A percentile compares a stretch with the other conserved stretches of the same genome.
phyloP scores from a whole-genome alignment of 495 filamentous ascomycete species.

The Hapsidospora chrysogenum region DNA sequence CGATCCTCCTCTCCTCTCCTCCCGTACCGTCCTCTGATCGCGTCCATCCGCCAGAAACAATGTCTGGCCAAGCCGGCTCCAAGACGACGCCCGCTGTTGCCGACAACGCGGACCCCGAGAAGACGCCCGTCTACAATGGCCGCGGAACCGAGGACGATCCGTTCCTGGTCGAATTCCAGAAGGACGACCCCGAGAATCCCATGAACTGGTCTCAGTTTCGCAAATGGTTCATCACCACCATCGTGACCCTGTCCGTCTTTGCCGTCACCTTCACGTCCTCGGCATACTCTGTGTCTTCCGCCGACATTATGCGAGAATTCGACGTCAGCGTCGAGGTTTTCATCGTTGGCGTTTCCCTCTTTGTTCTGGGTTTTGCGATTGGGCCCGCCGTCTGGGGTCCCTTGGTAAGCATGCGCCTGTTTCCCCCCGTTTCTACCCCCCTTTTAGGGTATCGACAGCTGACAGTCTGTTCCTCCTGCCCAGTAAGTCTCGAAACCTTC shows the following conservation, averaged over 20 bases:
- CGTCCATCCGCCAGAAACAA: too few species aligned
- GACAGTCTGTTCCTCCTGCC: too few species aligned
- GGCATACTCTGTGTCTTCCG: constrained; percentile 19
- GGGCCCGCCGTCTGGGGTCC: constrained; percentile 24
- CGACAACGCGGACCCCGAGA: neutral
- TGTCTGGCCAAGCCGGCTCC: too few species aligned
- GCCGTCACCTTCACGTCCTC: constrained; percentile 36
- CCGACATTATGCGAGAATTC: constrained; percentile 19
- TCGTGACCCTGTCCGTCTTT: constrained; percentile 40
- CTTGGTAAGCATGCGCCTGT: too few species aligned
- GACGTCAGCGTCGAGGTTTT: constrained; percentile 19
- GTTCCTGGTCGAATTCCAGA: neutral
- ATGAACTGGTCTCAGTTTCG: neutral
- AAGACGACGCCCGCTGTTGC: too few species aligned
- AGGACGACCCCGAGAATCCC: neutral
- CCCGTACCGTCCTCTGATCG: too few species aligned
- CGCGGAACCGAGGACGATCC: neutral
- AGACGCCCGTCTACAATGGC: neutral
- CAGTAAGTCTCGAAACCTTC: too few species aligned
- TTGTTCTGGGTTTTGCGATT: constrained; percentile 29
- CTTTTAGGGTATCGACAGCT: too few species aligned
- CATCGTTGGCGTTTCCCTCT: constrained; percentile 23
- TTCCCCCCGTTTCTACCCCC: too few species aligned
- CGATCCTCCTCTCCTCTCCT: too few species aligned
- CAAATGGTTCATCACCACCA: constrained; percentile 40